Evolutionary conservation across 148 eudicot species (phyloP), one percentile per base, ranked within the genome.

Genomic region (Silene conica): DNA sequence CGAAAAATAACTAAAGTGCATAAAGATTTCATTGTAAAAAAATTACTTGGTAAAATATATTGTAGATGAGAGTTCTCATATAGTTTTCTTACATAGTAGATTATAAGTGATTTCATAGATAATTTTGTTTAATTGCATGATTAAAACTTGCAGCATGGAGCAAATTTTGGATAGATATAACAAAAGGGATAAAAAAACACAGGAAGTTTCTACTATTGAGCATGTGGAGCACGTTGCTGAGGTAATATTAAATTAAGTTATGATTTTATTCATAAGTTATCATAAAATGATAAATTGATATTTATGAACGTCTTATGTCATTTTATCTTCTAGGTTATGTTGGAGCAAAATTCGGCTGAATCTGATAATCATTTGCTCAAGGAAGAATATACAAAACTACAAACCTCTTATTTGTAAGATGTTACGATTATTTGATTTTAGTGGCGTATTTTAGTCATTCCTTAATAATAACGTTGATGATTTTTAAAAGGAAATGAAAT

Each of bases 151-250:
- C 26, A 89, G 89, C 75, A 86, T 86, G 89, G 86, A 85, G 20
- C 78, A 82, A 67, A 82, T 89, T 19, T 65, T 86, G 22, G 78
- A 74, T 25, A 81, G 87, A 73, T 86, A 89, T 70, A 76, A 71
- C 56, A 81, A 71, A 23, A 69, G 70, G 70, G 52, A 66, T 8
- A 80, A 74, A 8, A 76, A 75, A n/a, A 54, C 67, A 65, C 56
- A 54, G 4, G 84, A 82, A 67, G 75, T 72, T 63, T 70, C 80
- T 11, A 58, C 79, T 10, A 22, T 77, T 26, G 89, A 86, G 79
- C 79, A 80, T 10, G 31, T 77, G 18, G 89, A 86, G 77, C 79
- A 80, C 22, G 59, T 54, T 0, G 61, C 52, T 0, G 83, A 83
- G 79, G 88, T 85, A 77, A 57, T 57, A 10, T n/a, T 19, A 57